Base-by-base conservation (phyloP, 2,329 filamentous ascomycete genomes). In the Cladophialophora bantiana region DNA sequence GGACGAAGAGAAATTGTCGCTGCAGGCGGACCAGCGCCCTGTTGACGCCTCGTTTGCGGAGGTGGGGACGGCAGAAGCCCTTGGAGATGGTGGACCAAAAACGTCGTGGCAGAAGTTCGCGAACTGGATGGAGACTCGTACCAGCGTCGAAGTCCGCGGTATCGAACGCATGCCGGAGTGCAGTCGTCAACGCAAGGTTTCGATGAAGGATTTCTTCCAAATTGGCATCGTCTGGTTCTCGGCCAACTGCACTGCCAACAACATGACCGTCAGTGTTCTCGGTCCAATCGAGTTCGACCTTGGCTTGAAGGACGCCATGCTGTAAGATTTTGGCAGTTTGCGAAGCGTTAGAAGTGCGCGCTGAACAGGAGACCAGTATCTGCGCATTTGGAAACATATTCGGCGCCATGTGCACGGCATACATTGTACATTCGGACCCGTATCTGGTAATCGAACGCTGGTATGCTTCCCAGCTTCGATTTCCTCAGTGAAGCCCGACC, bases 241-340 rank as follows among this genome's bases (percentile, higher is more conserved):
- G 9, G 83, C 88, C 75, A 89, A 89, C 72, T 78, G 89, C 7
- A 85, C 86, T 2, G 85, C 86, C 32, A 88, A 88, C 76, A 89
- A 89, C 69, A 83, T 89, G 56, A 88, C 86, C 0, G 78, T 89
- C n/a, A 87, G 86, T 0, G 87, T 88, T 82, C 80, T 89, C 20
- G 87, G 87, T 0, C 59, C 59, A 10, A 54, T 61, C 48, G 59
- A 52, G 48, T 61, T 53, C 59, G 1, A 54, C 48, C 59, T 61
- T 1, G 59, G 59, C 32, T 40, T 61, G 42, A 54, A 53, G 48
- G 59, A 61, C 34, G 59, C 59, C 32, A 54, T 61, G 45, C 48
- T 61, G 59, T 61, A 54, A 52, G 53, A 18, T 31, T 36, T 55
- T 35, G 31, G 53, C 53, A 55, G 4, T 36, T 36, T 18, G 12